These are phyloP conservation scores for Kazachstania sp. DNA, from an alignment of 1,139 yeast genomes.

Conservation along the genomic window DNA sequence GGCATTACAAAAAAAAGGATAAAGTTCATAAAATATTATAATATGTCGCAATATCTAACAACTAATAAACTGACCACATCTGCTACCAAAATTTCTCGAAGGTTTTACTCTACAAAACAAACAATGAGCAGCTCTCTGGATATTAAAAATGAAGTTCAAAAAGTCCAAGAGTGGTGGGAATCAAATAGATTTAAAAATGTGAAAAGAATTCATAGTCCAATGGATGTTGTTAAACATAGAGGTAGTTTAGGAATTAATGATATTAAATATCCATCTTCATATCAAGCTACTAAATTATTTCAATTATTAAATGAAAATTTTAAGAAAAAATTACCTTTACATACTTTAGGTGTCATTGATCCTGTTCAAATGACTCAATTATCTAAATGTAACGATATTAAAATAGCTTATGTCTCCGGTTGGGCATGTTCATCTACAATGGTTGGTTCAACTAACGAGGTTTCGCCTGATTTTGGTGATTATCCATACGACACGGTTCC, in stretches of 20 bases:
- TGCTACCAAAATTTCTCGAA: no score
- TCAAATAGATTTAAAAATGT: constrained; percentile 42
- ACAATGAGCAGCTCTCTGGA: no score
- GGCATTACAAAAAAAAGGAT: no score
- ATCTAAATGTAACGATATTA: constrained; percentile 41
- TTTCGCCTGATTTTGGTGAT: constrained; percentile 55
- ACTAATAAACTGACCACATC: no score
- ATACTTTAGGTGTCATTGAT: constrained; percentile 54
- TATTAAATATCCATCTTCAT: constrained; percentile 41
- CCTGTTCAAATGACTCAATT: constrained; percentile 55
- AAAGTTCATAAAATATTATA: no score
- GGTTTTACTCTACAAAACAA: no score
- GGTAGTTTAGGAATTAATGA: constrained; percentile 38
- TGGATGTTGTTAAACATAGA: constrained; percentile 45
- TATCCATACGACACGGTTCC: constrained; percentile 63
- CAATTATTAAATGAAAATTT: constrained; percentile 37
- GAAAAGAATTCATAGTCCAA: constrained; percentile 45
- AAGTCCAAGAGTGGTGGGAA: constrained; percentile 45
- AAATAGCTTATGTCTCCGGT: constrained; percentile 53
- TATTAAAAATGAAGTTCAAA: constrained; percentile 19
- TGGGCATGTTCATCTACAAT: constrained; percentile 50
- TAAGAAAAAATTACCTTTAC: constrained; percentile 40
- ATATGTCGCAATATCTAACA: no score
- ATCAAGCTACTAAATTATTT: constrained; percentile 48
- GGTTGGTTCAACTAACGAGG: constrained; percentile 50